Evolutionary conservation across 2,329 filamentous ascomycete genomes (phyloP).

Genomic region (Endothia cerciana): DNA sequence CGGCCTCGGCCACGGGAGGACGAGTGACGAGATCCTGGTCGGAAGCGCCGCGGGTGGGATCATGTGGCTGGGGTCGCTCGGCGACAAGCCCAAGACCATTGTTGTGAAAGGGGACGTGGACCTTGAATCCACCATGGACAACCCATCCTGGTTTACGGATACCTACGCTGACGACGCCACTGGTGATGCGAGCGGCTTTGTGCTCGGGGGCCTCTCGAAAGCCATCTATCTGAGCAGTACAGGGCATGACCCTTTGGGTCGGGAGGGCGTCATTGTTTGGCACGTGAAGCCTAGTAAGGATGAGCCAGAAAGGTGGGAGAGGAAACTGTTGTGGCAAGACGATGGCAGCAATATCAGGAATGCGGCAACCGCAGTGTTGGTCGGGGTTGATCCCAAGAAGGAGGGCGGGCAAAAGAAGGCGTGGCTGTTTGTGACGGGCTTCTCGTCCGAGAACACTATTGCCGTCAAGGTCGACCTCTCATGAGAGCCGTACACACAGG

Average conservation of each 20-base stretch:
- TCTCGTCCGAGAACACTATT: slow-evolving; percentile 52
- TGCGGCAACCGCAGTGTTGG: slow-evolving; percentile 55
- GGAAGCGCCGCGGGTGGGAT: slow-evolving; percentile 18
- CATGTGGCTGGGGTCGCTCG: slow-evolving; percentile 15
- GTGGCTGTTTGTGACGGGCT: slow-evolving; percentile 63
- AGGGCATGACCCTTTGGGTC: slow-evolving; percentile 40
- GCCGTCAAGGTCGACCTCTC: slow-evolving; percentile 57
- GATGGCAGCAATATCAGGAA: slow-evolving; percentile 55
- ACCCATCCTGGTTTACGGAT: slow-evolving; percentile 62
- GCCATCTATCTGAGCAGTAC: slow-evolving; percentile 42
- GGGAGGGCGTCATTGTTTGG: slow-evolving; percentile 53
- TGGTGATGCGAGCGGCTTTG: slow-evolving; percentile 56
- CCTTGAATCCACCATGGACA: slow-evolving; percentile 55
- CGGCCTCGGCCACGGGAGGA: slow-evolving; percentile 24
- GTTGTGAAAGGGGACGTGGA: slow-evolving; percentile 47
- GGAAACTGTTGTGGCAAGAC: slow-evolving; percentile 59
- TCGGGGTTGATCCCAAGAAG: slow-evolving; percentile 53
- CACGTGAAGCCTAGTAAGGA: slow-evolving; percentile 34
- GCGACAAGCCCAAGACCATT: slow-evolving; percentile 35
- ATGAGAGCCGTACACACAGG: not conserved
- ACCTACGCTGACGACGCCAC: slow-evolving; percentile 46
- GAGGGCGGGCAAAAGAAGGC: slow-evolving; percentile 51
- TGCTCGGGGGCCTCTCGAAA: slow-evolving; percentile 52
- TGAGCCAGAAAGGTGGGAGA: slow-evolving; percentile 42
- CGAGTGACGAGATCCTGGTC: slow-evolving; percentile 23